phyloP scores from a whole-genome alignment of 2,329 filamentous ascomycete genomes.

The Diaporthe batatas region DNA sequence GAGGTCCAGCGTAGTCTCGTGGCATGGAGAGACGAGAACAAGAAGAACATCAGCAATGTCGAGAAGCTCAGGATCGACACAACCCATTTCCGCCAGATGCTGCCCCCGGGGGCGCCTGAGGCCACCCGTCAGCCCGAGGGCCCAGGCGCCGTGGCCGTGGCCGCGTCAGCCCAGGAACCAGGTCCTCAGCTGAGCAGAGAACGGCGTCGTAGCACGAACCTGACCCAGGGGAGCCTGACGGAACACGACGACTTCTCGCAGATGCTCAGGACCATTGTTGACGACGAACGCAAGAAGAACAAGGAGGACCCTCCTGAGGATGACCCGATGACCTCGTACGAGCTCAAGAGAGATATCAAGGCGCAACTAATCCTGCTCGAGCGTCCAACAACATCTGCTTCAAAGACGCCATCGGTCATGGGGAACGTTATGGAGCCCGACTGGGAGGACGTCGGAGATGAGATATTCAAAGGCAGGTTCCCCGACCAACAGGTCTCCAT shows the following conservation, averaged over 20 bases:
- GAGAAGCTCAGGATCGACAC: background rate
- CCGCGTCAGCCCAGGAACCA: background rate
- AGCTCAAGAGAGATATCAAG: slow-evolving; percentile 34
- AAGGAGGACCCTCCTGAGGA: background rate
- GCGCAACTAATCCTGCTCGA: slow-evolving; percentile 27
- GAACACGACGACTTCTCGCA: slow-evolving; percentile 22
- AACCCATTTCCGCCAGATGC: slow-evolving; percentile 1
- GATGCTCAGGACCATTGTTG: slow-evolving; percentile 20
- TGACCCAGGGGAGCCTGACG: slow-evolving; percentile 25
- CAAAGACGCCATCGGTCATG: background rate
- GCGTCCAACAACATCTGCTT: background rate
- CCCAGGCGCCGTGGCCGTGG: background rate
- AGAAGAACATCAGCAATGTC: slow-evolving; percentile 1
- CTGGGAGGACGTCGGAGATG: slow-evolving; percentile 17
- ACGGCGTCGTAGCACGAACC: slow-evolving; percentile 6
- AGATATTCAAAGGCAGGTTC: slow-evolving; percentile 35
- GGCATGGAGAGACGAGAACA: slow-evolving; percentile 20
- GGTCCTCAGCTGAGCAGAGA: slow-evolving; percentile 3
- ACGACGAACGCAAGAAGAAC: slow-evolving; percentile 9
- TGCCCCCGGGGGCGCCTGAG: background rate
- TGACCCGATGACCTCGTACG: slow-evolving; percentile 12
- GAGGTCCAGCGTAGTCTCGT: slow-evolving; percentile 27
- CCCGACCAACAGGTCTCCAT: slow-evolving; percentile 37
- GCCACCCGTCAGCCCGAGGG: background rate
- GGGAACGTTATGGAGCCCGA: slow-evolving; percentile 25